Evolutionary conservation across 345 rosid species (phyloP).

Genomic region (Hibiscus syriacus): DNA sequence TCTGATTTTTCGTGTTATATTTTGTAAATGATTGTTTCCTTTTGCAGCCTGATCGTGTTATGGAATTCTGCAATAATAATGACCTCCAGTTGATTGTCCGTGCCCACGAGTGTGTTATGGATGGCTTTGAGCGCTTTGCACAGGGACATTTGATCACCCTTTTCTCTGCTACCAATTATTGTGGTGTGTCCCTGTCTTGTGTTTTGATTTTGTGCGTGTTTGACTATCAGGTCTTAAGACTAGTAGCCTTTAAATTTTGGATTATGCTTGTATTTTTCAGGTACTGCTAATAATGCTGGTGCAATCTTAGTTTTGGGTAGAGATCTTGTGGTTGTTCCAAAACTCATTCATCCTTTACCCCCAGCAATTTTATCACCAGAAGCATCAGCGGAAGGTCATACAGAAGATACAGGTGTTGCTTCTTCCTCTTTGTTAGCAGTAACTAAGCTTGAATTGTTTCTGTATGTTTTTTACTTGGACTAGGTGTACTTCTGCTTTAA

Average conservation of each 20-base stretch:
- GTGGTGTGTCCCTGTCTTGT: conserved; percentile 42
- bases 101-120: conserved; percentile 99
- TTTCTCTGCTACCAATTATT: conserved; percentile 96
- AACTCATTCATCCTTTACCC: conserved; percentile 92
- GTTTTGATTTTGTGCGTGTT: background rate
- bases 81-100: conserved; percentile 97
- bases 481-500: background rate
- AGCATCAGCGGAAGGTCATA: conserved; percentile 69
- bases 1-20: conserved; percentile 7
- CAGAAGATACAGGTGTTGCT: conserved; percentile 85
- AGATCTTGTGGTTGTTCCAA: conserved; percentile 97
- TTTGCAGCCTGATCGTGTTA: conserved; percentile 95
- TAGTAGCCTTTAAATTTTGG: conserved; percentile 2
- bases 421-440: background rate
- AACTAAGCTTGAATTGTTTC: background rate
- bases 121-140: conserved; percentile 97
- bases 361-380: conserved; percentile 89
- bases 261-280: conserved; percentile 31
- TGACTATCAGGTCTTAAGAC: background rate
- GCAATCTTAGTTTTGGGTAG: conserved; percentile 97
- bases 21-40: conserved; percentile 10
- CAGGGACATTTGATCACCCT: conserved; percentile 96
- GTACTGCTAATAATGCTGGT: conserved; percentile 99
- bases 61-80: conserved; percentile 98
- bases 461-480: background rate